These are phyloP conservation scores for Cinnamomum chago DNA, from an alignment of 164 flowering plant species.

Conservation along the genomic window DNA sequence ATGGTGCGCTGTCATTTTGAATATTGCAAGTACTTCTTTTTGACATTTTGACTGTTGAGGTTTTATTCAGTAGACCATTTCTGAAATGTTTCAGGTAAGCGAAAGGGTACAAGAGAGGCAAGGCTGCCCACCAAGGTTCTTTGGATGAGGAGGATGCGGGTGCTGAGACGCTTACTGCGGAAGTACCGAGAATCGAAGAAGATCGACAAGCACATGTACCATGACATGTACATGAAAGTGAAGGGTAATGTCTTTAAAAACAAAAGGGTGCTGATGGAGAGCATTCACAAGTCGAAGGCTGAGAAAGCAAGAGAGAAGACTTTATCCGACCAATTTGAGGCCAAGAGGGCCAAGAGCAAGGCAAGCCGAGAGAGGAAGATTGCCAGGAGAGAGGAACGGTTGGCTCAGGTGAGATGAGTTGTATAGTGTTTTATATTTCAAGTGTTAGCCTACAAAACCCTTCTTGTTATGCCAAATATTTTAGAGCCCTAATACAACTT, in stretches of 20 bases:
- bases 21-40: neutral
- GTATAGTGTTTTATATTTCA: neutral
- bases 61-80: neutral
- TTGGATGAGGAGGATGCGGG: constrained; percentile 38
- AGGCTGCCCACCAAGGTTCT: constrained; percentile 29
- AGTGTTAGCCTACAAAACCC: neutral
- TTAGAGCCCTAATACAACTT: neutral
- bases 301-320: constrained; percentile 28
- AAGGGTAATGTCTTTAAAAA: constrained; percentile 40
- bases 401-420: constrained; percentile 23
- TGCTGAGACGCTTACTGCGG: constrained; percentile 27
- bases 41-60: neutral
- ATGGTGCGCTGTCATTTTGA: constrained; percentile 13
- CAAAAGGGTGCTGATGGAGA: constrained; percentile 32
- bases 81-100: constrained; percentile 11
- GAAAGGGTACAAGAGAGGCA: constrained; percentile 37
- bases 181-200: constrained; percentile 29
- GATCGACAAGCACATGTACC: constrained; percentile 30
- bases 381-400: constrained; percentile 51
- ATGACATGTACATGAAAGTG: constrained; percentile 32
- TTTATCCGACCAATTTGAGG: constrained; percentile 21
- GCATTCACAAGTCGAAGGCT: constrained; percentile 30
- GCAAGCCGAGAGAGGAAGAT: constrained; percentile 15
- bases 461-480: neutral
- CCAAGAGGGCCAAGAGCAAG: constrained; percentile 23